These are phyloP conservation scores for Lodderomyces jiufengensis DNA, from an alignment of 1,139 yeast genomes.

Conservation along the genomic window DNA sequence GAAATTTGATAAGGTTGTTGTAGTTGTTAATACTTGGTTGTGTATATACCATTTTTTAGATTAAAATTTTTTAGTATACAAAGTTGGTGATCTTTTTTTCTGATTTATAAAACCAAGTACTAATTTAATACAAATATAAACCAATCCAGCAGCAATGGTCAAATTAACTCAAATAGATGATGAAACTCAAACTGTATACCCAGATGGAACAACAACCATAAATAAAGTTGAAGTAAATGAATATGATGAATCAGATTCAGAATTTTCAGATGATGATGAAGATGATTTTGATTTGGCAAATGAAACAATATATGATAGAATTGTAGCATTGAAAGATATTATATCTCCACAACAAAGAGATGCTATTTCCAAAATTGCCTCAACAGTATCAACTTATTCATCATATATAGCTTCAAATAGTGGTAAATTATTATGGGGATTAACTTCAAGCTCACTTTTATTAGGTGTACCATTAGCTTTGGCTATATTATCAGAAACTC, in stretches of 20 bases:
- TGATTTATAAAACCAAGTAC: too few relatives aligned
- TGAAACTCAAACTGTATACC: constrained; percentile 25
- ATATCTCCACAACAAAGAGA: constrained; percentile 85
- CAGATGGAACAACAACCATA: constrained; percentile 17
- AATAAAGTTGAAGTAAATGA: constrained; percentile 5
- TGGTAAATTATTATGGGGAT: constrained; percentile 79
- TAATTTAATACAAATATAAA: too few relatives aligned
- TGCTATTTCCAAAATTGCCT: constrained; percentile 34
- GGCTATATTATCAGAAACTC: constrained; percentile 88
- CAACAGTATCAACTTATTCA: constrained; percentile 34
- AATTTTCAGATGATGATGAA: constrained; percentile 46
- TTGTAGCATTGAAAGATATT: constrained; percentile 87
- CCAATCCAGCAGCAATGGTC: constrained; percentile 45
- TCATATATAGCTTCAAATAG: constrained; percentile 51
- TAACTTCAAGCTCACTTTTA: constrained; percentile 79
- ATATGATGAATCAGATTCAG: constrained; percentile 17
- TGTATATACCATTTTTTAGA: too few relatives aligned
- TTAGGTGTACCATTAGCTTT: constrained; percentile 91
- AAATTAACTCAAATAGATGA: constrained; percentile 70
- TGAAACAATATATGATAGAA: constrained; percentile 83
- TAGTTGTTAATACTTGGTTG: too few relatives aligned
- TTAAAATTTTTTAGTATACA: too few relatives aligned
- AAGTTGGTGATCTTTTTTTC: too few relatives aligned
- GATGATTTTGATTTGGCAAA: constrained; percentile 75
- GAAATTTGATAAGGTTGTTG: too few relatives aligned